A percentile compares a stretch with the other conserved stretches of the same genome.
Evolutionary conservation across 2,329 filamentous ascomycete species (phyloP).

Genomic region (Fusarium sp.): DNA sequence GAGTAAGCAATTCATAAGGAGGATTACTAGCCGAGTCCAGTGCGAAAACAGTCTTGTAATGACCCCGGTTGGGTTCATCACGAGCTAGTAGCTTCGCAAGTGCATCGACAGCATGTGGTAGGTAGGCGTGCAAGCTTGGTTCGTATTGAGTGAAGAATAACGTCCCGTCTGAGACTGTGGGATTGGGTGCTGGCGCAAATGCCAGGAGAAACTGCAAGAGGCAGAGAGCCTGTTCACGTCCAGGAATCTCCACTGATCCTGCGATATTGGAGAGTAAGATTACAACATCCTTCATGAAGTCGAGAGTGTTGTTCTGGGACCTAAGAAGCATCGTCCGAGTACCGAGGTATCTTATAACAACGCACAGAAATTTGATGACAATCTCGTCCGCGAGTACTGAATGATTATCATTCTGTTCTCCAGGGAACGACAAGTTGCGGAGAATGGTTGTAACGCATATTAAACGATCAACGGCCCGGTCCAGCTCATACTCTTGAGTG

Average conservation of each 20-base stretch:
- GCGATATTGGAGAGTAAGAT: conserved; percentile 91
- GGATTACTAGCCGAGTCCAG: conserved; percentile 74
- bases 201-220: conserved; percentile 90
- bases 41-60: conserved; percentile 85
- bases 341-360: conserved; percentile 86
- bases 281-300: conserved; percentile 97
- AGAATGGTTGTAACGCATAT: conserved; percentile 93
- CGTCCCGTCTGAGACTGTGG: conserved; percentile 66
- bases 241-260: conserved; percentile 82
- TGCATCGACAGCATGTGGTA: conserved; percentile 89
- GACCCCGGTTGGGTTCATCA: conserved; percentile 90
- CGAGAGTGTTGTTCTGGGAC: conserved; percentile 85
- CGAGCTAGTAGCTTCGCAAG: conserved; percentile 91
- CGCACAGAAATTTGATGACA: conserved; percentile 86
- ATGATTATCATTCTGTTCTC: conserved; percentile 74
- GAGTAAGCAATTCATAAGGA: conserved; percentile 84
- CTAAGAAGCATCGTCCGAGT: conserved; percentile 89
- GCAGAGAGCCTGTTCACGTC: conserved; percentile 87
- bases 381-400: conserved; percentile 77
- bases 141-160: conserved; percentile 86
- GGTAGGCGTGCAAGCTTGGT: conserved; percentile 84
- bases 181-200: conserved; percentile 85
- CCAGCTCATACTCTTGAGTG: conserved; percentile 81
- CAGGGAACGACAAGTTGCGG: conserved; percentile 89
- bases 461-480: conserved; percentile 86